Percentiles rank a stretch among this genome's conserved stretches.
phyloP scores from a whole-genome alignment of 192 early-diverging fungal genomes.

The Tieghemiomyces parasiticus region DNA sequence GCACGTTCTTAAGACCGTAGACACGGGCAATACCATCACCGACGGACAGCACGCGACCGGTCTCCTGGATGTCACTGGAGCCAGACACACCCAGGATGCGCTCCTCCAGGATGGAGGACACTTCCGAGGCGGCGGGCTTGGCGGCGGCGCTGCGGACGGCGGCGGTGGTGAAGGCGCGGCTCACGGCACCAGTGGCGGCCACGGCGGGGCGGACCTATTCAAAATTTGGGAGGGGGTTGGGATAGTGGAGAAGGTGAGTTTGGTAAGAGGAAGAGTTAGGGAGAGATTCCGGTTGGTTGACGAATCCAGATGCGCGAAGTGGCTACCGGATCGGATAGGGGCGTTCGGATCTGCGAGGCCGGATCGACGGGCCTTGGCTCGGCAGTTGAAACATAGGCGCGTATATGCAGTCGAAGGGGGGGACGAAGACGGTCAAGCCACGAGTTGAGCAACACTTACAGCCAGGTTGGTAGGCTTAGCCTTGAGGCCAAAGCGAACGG shows the following conservation, averaged over 20 bases:
- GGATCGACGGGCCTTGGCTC: too few species aligned
- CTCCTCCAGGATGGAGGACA: constrained; percentile 95
- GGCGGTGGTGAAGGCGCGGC: constrained; percentile 30
- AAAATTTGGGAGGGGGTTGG: neutral
- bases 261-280: neutral
- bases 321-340: too few species aligned
- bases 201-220: constrained; percentile 7
- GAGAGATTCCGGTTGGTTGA: too few species aligned
- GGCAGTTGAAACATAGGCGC: too few species aligned
- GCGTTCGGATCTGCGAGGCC: too few species aligned
- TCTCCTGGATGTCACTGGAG: constrained; percentile 88
- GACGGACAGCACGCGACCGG: constrained; percentile 96
- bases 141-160: constrained; percentile 24
- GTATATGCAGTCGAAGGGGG: too few species aligned
- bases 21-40: constrained; percentile 99
- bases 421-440: too few species aligned
- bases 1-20: constrained; percentile 92
- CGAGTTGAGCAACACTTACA: neutral
- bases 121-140: constrained; percentile 74
- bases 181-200: constrained; percentile 24
- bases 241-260: neutral
- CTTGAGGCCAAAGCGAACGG: constrained; percentile 26
- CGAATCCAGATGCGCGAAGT: too few species aligned
- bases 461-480: constrained; percentile 9
- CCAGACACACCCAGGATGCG: constrained; percentile 79